phyloP scores from a whole-genome alignment of 169 alveolate species.

The Plasmodium malariae region DNA sequence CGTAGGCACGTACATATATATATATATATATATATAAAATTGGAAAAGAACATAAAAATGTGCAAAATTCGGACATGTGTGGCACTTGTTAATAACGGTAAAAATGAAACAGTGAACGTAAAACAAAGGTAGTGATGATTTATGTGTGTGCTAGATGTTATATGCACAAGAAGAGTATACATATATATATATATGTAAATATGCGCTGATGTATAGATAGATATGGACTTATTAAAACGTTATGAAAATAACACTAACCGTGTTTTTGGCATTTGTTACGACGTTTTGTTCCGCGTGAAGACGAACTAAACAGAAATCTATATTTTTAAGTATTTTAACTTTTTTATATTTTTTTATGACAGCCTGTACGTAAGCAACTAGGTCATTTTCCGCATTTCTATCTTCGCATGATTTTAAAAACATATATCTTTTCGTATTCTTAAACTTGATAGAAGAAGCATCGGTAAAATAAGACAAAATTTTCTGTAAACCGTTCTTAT shows the following conservation, averaged over 20 bases:
- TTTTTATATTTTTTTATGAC: constrained; percentile 40
- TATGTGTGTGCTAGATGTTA: background rate
- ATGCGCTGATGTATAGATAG: no score
- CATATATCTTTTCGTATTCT: constrained; percentile 12
- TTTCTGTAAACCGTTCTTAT: constrained; percentile 14
- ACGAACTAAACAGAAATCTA: constrained; percentile 17
- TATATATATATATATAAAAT: background rate
- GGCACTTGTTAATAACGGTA: no score
- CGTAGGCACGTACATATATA: no score
- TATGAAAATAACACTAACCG: constrained; percentile 8
- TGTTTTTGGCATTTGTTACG: constrained; percentile 13
- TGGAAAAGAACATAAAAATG: no score
- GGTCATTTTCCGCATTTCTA: constrained; percentile 6
- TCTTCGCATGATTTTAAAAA: constrained; percentile 17
- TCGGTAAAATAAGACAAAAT: constrained; percentile 37
- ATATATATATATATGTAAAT: background rate
- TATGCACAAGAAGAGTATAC: background rate
- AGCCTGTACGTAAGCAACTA: constrained; percentile 29
- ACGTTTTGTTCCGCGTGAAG: constrained; percentile 17
- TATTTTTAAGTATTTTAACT: constrained; percentile 36
- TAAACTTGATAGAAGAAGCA: constrained; percentile 23
- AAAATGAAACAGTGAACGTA: background rate
- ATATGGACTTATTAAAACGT: background rate
- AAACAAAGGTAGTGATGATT: background rate
- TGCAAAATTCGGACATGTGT: no score